These are phyloP conservation scores for Marchantia polymorpha DNA, from an alignment of 225 moss, liverwort and hornwort genomes.

Conservation along the genomic window DNA sequence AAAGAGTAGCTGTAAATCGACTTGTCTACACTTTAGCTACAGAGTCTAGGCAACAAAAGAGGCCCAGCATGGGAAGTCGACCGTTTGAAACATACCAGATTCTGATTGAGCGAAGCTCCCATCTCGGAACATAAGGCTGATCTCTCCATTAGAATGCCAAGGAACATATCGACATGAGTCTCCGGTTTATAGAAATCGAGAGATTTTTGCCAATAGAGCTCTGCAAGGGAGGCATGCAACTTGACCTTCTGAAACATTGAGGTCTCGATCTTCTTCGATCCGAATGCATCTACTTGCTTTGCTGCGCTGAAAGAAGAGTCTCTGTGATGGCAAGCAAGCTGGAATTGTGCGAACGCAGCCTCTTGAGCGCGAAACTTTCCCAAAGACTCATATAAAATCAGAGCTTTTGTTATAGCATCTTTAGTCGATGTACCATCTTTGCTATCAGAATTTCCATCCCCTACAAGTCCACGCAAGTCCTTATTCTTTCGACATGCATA, in stretches of 20 bases:
- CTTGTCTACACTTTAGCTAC: too few relatives aligned
- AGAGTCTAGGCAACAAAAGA: not conserved
- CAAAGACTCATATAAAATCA: conserved; percentile 82
- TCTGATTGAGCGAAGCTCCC: conserved; percentile 59
- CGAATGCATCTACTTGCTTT: conserved; percentile 51
- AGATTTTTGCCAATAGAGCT: conserved; percentile 87
- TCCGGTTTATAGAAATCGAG: conserved; percentile 74
- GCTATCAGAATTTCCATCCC: conserved; percentile 33
- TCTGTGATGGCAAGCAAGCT: conserved; percentile 85
- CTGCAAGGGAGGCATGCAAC: conserved; percentile 71
- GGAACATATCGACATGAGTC: conserved; percentile 82
- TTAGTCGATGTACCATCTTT: conserved; percentile 59
- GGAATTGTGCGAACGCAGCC: conserved; percentile 91
- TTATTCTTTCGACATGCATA: conserved; percentile 39
- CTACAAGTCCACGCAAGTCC: conserved; percentile 25
- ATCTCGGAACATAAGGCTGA: conserved; percentile 64
- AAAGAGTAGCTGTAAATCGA: too few relatives aligned
- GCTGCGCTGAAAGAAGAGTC: conserved; percentile 59
- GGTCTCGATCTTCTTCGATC: conserved; percentile 57
- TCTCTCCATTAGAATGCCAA: conserved; percentile 77
- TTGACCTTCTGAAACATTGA: conserved; percentile 65
- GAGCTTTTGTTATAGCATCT: conserved; percentile 90
- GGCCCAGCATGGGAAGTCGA: not conserved
- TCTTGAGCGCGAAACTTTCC: conserved; percentile 77
- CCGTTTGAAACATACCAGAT: conserved; percentile 37